Evolutionary conservation across 2,329 filamentous ascomycete species (phyloP).

Genomic region (Aplosporella prunicola): DNA sequence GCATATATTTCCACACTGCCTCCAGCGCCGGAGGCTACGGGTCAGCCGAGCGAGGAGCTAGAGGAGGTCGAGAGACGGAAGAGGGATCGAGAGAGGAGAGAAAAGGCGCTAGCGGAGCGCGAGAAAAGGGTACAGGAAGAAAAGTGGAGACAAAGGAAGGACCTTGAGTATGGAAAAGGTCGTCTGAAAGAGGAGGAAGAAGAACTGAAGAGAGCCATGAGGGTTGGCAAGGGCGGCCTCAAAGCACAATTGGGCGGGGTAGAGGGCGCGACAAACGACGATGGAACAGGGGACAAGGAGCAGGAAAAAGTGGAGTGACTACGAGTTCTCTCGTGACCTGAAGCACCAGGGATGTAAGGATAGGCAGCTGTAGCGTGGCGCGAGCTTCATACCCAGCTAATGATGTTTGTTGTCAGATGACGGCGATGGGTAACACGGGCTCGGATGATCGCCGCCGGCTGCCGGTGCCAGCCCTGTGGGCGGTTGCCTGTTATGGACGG

Average conservation of each 20-base stretch:
- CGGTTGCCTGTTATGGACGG: too few relatives aligned
- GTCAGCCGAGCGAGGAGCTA: conserved; percentile 39
- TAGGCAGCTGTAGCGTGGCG: too few relatives aligned
- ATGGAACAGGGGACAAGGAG: too few relatives aligned
- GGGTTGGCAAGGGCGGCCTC: conserved; percentile 56
- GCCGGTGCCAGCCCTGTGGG: too few relatives aligned
- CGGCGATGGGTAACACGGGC: too few relatives aligned
- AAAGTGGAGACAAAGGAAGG: conserved; percentile 49
- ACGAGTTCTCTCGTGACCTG: too few relatives aligned
- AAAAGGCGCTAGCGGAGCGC: conserved; percentile 57
- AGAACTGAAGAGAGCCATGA: conserved; percentile 60
- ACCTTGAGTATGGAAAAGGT: conserved; percentile 52
- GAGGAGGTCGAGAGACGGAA: conserved; percentile 36
- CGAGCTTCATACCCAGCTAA: too few relatives aligned
- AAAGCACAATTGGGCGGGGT: conserved; percentile 48
- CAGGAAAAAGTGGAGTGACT: neutral
- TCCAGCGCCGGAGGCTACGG: conserved; percentile 42
- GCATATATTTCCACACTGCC: conserved; percentile 57
- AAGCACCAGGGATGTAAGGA: too few relatives aligned
- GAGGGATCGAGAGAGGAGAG: conserved; percentile 39
- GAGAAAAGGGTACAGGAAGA: conserved; percentile 55
- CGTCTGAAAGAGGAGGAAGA: conserved; percentile 56
- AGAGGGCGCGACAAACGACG: too few relatives aligned
- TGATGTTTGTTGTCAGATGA: too few relatives aligned
- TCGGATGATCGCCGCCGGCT: too few relatives aligned